Conservation (phyloP, 768 basidiomycete species). For the Boletellus emodensis region DNA sequence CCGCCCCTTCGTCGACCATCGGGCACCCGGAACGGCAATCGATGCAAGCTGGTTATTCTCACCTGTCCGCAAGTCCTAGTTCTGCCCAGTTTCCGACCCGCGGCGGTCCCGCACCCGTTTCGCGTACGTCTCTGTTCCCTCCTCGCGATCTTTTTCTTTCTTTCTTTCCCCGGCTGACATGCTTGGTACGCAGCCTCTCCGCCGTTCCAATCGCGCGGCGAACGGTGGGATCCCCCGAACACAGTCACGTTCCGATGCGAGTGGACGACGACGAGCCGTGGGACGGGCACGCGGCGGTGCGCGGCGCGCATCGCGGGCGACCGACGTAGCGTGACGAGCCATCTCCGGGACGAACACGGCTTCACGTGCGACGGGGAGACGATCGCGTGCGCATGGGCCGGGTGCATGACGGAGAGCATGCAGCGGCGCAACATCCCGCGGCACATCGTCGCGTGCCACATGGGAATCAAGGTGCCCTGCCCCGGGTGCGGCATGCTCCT, state of each 20-base stretch:
- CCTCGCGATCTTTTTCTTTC: too few species aligned
- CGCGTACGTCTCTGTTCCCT: too few species aligned
- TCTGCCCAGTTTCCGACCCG: not conserved
- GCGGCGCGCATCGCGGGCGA: slow-evolving; percentile 15
- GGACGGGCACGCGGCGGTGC: slow-evolving; percentile 3
- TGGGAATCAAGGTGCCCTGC: slow-evolving; percentile 23
- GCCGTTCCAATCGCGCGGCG: slow-evolving; percentile 4
- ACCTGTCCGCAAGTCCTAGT: not conserved
- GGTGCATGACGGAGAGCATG: slow-evolving; percentile 8
- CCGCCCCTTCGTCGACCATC: not conserved
- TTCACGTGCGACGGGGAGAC: slow-evolving; percentile 17
- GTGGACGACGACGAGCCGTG: slow-evolving; percentile 12
- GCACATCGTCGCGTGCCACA: slow-evolving; percentile 23
- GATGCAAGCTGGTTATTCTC: not conserved
- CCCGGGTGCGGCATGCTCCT: slow-evolving; percentile 11
- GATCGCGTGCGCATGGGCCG: slow-evolving; percentile 16
- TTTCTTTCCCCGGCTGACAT: too few species aligned
- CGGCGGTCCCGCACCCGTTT: slow-evolving; percentile 2
- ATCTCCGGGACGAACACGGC: slow-evolving; percentile 18
- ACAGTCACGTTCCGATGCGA: slow-evolving; percentile 15
- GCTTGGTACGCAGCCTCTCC: slow-evolving; percentile 4
- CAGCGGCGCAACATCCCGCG: slow-evolving; percentile 27
- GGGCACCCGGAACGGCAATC: not conserved
- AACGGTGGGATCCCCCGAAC: slow-evolving; percentile 5
- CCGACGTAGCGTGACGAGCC: slow-evolving; percentile 14